A percentile compares a stretch with the other conserved stretches of the same genome.
Evolutionary conservation across 805 yeast species (phyloP).

Genomic region (Candida coquimbonensis): DNA sequence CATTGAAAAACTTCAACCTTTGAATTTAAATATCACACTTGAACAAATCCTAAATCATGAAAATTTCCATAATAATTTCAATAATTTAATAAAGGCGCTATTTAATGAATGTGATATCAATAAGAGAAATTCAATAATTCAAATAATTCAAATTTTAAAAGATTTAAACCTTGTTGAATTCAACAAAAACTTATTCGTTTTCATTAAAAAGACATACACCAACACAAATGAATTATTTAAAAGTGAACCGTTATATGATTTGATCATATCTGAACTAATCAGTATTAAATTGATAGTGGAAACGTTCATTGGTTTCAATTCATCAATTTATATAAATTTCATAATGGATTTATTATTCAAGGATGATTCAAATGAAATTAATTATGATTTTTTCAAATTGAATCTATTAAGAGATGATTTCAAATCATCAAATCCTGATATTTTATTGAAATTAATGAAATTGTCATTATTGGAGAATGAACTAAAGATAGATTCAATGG

Average conservation of each 20-base stretch:
- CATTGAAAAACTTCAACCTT: not conserved
- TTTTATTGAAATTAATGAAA: conserved; percentile 13
- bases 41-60: conserved; percentile 11
- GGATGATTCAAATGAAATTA: conserved; percentile 8
- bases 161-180: conserved; percentile 19
- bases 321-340: conserved; percentile 14
- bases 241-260: conserved; percentile 29
- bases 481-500: conserved; percentile 11
- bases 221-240: conserved; percentile 28
- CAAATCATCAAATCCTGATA: conserved; percentile 13
- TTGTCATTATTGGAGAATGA: conserved; percentile 12
- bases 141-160: conserved; percentile 20
- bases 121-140: conserved; percentile 6
- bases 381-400: conserved; percentile 16
- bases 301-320: conserved; percentile 21
- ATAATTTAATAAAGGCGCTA: conserved; percentile 14
- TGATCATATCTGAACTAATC: conserved; percentile 32
- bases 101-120: conserved; percentile 12
- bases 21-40: conserved; percentile 4
- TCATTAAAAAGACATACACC: conserved; percentile 22
- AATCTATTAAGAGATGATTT: conserved; percentile 16
- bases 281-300: conserved; percentile 28
- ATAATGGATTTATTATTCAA: conserved; percentile 19
- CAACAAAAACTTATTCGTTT: conserved; percentile 19
- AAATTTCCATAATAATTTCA: conserved; percentile 18